phyloP scores from a whole-genome alignment of 345 rosid genomes.

The Eucalyptus urophylla region DNA sequence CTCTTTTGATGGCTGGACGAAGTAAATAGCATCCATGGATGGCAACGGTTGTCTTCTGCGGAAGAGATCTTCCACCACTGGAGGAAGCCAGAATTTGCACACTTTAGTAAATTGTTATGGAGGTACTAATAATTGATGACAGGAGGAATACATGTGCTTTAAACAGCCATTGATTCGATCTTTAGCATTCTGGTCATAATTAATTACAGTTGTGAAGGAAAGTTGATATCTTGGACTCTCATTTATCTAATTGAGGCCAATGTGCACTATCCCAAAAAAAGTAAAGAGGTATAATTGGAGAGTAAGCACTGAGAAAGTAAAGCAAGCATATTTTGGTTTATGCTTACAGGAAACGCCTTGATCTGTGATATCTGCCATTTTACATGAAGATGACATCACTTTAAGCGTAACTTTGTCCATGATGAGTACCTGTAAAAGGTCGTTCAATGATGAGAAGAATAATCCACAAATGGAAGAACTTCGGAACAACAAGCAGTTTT shows the following conservation, averaged over 20 bases:
- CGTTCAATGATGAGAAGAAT: background rate
- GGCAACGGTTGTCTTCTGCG: conserved; percentile 84
- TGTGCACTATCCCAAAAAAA: background rate
- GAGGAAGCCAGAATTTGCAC: background rate
- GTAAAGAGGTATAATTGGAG: background rate
- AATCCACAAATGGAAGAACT: background rate
- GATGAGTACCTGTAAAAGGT: conserved; percentile 52
- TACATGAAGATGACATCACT: conserved; percentile 84
- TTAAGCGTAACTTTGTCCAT: conserved; percentile 91
- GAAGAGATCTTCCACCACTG: conserved; percentile 98
- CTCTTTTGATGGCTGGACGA: conserved; percentile 84
- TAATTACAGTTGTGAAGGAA: background rate
- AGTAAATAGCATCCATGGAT: conserved; percentile 86
- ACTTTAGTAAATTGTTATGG: background rate
- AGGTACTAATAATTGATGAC: background rate
- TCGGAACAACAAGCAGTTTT: background rate
- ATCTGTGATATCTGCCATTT: conserved; percentile 93
- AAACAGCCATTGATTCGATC: background rate
- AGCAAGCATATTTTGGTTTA: background rate
- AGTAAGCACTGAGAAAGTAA: background rate
- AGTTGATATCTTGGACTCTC: background rate
- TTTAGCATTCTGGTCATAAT: background rate
- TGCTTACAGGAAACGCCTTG: conserved; percentile 91
- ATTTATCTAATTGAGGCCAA: background rate
- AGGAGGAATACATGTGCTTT: background rate